phyloP scores from a whole-genome alignment of 768 basidiomycete species.

The Tylopilus balloui region DNA sequence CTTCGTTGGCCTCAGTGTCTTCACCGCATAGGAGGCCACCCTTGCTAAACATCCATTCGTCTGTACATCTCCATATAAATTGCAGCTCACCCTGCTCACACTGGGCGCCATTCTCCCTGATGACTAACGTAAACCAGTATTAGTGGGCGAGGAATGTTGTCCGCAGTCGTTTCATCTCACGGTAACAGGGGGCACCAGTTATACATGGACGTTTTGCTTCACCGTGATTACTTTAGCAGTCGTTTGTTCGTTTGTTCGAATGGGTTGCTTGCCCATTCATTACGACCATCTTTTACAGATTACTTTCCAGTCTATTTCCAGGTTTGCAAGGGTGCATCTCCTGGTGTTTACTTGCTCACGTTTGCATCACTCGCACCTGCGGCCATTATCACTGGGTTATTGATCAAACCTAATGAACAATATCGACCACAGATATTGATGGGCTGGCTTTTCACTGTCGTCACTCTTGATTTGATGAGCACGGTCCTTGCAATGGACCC shows the following conservation, averaged over 20 bases:
- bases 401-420: constrained; percentile 23
- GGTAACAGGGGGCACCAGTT: too few relatives aligned
- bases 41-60: constrained; percentile 31
- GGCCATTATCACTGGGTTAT: constrained; percentile 31
- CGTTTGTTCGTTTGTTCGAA: too few relatives aligned
- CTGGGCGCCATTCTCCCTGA: constrained; percentile 20
- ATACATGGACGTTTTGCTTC: too few relatives aligned
- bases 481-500: constrained; percentile 25
- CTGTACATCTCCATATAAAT: not conserved
- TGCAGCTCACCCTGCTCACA: not conserved
- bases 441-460: constrained; percentile 31
- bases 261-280: too few relatives aligned
- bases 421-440: constrained; percentile 34
- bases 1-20: constrained; percentile 32
- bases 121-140: too few relatives aligned
- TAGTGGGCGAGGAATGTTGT: too few relatives aligned
- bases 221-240: too few relatives aligned
- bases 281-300: too few relatives aligned
- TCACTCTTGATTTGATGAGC: constrained; percentile 36
- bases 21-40: constrained; percentile 38
- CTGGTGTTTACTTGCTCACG: constrained; percentile 25
- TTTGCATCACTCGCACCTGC: constrained; percentile 28
- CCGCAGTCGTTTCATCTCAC: too few relatives aligned
- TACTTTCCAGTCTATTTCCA: constrained; percentile 45
- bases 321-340: constrained; percentile 34